Evolutionary conservation across 2,329 filamentous ascomycete species (phyloP), one percentile per base, ranked within the genome.

Genomic region (Verticillium alfalfae): DNA sequence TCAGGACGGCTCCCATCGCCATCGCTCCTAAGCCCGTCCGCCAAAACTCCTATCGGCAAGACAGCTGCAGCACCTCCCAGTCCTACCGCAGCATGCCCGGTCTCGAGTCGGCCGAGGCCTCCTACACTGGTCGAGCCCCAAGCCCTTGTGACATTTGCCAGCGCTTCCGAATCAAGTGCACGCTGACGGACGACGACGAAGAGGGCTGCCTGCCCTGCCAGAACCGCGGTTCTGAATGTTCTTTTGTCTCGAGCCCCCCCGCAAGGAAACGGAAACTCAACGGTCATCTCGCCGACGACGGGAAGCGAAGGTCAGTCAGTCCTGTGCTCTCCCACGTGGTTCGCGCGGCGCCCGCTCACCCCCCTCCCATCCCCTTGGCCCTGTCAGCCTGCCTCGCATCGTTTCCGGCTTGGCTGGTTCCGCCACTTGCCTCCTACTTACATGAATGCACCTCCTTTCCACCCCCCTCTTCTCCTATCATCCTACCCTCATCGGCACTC

Each of bases 211-310:
- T 92, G 65, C 82, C 91, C 65, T 96, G 92, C 76, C 88, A 91
- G 72, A 87, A 88, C 72, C 88, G 89, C 75, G 89, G 88, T 69
- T 85, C 91, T 71, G 88, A 92, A 67, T 95, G 91, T 76, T 93
- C 91, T 54, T 87, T 93, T 72, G 82, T 88, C 58, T 87, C 89
- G 67, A 92, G 89, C 73, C 91, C 91, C 31, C 87, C 88, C 70
- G 88, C 89, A 62, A 85, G 91, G 68, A 95, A 95, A 80, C 84
- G 92, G 72, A 94, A 93, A 79, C 78, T 91, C 65, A 86, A 88
- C 75, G 83, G 85, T 70, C 84, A 88, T 68, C 78, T 81, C 63
- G 78, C 81, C 71, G 84, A 87, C 66, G 85, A 88, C 65, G 84
- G 83, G 70, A 91, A 90, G 77, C 84, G 88, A 82, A 89, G 88